A percentile compares a stretch with the other conserved stretches of the same genome.
phyloP scores from a whole-genome alignment of 352 stramenopile species.

The Pythium pyrilobum region DNA sequence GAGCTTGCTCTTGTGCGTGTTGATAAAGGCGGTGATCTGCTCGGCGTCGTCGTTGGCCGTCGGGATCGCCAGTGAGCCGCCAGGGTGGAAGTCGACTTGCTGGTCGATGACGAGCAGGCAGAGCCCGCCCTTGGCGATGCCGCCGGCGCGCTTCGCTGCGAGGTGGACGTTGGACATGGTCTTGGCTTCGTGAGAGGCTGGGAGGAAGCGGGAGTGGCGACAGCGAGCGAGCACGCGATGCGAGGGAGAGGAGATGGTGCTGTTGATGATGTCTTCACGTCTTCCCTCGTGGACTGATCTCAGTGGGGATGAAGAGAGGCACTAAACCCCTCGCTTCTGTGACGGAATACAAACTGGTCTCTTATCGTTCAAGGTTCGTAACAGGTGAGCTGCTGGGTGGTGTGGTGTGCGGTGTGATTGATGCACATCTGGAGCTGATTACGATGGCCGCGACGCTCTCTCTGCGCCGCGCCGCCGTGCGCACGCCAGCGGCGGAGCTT shows the following conservation, averaged over 20 bases:
- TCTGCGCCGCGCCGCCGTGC: not conserved
- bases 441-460: not conserved
- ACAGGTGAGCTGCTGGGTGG: not conserved
- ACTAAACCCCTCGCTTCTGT: too few relatives aligned
- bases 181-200: too few relatives aligned
- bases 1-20: conserved; percentile 45
- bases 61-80: conserved; percentile 93
- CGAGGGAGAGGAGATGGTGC: too few relatives aligned
- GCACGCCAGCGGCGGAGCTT: not conserved
- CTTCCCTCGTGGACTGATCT: too few relatives aligned
- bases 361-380: not conserved
- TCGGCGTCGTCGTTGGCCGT: conserved; percentile 86
- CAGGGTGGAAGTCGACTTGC: conserved; percentile 96
- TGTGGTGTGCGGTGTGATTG: not conserved
- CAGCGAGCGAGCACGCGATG: too few relatives aligned
- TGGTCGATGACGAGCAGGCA: conserved; percentile 94
- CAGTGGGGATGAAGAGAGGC: too few relatives aligned
- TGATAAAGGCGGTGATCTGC: conserved; percentile 88
- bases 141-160: conserved; percentile 27
- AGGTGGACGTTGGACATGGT: too few relatives aligned
- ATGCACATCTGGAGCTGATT: too few relatives aligned
- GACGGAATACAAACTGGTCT: too few relatives aligned
- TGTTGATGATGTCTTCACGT: too few relatives aligned
- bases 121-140: conserved; percentile 39
- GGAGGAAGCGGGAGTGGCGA: too few relatives aligned